Evolutionary conservation across 139 green algal genomes (phyloP).

Genomic region (Marvania coccoides): DNA sequence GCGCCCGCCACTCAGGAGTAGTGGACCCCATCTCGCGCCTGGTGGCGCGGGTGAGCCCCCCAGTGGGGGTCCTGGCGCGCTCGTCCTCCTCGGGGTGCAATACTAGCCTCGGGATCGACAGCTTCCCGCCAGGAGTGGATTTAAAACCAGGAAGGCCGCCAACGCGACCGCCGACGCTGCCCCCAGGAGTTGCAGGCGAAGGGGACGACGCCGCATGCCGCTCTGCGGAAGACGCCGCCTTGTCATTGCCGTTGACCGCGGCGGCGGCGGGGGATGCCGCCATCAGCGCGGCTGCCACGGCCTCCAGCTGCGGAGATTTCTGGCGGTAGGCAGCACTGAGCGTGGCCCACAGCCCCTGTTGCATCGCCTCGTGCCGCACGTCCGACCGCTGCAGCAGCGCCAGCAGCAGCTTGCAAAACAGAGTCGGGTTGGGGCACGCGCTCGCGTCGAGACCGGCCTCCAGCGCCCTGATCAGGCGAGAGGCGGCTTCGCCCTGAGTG

Average conservation of each 20-base stretch:
- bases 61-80: background rate
- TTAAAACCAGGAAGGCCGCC: too few species aligned
- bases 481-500: background rate
- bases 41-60: constrained; percentile 25
- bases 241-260: too few species aligned
- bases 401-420: constrained; percentile 17
- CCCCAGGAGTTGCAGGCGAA: too few species aligned
- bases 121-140: background rate
- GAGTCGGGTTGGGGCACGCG: constrained; percentile 20
- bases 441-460: constrained; percentile 4
- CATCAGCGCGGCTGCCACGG: constrained; percentile 2
- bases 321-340: constrained; percentile 6
- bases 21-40: constrained; percentile 6
- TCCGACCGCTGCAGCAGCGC: constrained; percentile 22
- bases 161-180: too few species aligned
- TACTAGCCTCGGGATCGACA: constrained; percentile 4
- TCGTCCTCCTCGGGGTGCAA: background rate
- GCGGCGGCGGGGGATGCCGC: too few species aligned
- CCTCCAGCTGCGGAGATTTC: background rate
- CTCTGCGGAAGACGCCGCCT: too few species aligned
- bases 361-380: constrained; percentile 17
- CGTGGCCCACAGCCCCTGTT: background rate
- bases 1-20: background rate
- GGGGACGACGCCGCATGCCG: too few species aligned
- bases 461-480: constrained; percentile 2